phyloP scores from a whole-genome alignment of 371 early-diverging fungal genomes.

The Mucor saturninus region DNA sequence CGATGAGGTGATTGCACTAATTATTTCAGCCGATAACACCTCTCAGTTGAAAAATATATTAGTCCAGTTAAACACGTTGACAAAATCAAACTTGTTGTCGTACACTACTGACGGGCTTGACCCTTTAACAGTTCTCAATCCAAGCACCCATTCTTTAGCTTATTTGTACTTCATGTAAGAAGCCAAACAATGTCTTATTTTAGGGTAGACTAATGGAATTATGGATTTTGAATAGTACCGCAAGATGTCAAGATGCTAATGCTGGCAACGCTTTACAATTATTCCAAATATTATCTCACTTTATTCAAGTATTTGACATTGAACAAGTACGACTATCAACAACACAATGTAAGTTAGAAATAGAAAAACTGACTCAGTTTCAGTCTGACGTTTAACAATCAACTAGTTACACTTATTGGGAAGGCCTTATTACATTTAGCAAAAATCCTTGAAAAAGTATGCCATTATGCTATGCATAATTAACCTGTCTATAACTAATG shows the following conservation, averaged over 20 bases:
- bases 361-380: background rate
- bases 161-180: conserved; percentile 69
- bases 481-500: background rate
- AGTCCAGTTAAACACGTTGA: conserved; percentile 39
- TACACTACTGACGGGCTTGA: conserved; percentile 50
- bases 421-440: conserved; percentile 53
- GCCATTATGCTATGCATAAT: background rate
- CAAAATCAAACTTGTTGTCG: conserved; percentile 35
- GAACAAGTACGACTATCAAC: conserved; percentile 47
- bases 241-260: conserved; percentile 43
- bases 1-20: conserved; percentile 52
- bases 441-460: conserved; percentile 31
- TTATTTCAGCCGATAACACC: conserved; percentile 32
- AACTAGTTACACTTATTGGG: conserved; percentile 48
- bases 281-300: conserved; percentile 37
- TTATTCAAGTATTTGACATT: conserved; percentile 54
- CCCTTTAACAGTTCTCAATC: conserved; percentile 64
- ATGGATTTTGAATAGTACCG: conserved; percentile 32
- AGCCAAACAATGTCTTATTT: background rate
- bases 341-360: conserved; percentile 41
- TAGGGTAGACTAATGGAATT: background rate
- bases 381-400: background rate
- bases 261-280: conserved; percentile 36
- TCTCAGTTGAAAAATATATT: conserved; percentile 9
- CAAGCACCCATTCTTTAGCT: conserved; percentile 54